Evolutionary conservation across 768 basidiomycete genomes (phyloP), one percentile per base, ranked within the genome.

Genomic region (Suillus placidus): DNA sequence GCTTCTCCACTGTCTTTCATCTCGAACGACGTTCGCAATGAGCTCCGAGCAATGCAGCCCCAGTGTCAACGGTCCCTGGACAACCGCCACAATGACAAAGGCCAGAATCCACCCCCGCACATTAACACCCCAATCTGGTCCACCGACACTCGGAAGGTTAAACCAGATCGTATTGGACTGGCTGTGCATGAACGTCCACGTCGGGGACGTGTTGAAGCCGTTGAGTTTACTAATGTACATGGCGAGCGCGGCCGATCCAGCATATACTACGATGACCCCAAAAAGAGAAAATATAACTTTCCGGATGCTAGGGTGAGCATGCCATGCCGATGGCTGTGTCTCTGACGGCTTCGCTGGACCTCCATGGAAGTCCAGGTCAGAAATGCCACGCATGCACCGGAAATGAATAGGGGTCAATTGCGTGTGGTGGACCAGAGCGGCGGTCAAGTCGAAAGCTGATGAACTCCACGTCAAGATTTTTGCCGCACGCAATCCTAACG

Each of bases 401-500:
- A n/a, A n/a, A n/a, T n/a, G n/a, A n/a, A n/a, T n/a, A n/a, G n/a
- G n/a, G n/a, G n/a, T n/a, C n/a, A n/a, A n/a, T n/a, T n/a, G n/a
- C n/a, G n/a, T n/a, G n/a, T n/a, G n/a, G n/a, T n/a, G n/a, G n/a
- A n/a, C n/a, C n/a, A n/a, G n/a, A n/a, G n/a, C n/a, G n/a, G n/a
- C n/a, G n/a, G n/a, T n/a, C n/a, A n/a, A n/a, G n/a, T n/a, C n/a
- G n/a, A n/a, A n/a, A n/a, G n/a, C n/a, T n/a, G n/a, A n/a, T n/a
- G n/a, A n/a, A n/a, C n/a, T 78, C 77, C 77, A 77, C 12, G 77
- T 77, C 55, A 72, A 47, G 38, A 77, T 67, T 61, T 71, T 68
- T 12, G 72, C 70, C n/a, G 64, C 37, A 23, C 67, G 55, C n/a
- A 70, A 64, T 18, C 73, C 73, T 1, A 51, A 56, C 34, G 75